Evolutionary conservation across 768 basidiomycete species (phyloP).

Genomic region (Lanmaoa rubissima): DNA sequence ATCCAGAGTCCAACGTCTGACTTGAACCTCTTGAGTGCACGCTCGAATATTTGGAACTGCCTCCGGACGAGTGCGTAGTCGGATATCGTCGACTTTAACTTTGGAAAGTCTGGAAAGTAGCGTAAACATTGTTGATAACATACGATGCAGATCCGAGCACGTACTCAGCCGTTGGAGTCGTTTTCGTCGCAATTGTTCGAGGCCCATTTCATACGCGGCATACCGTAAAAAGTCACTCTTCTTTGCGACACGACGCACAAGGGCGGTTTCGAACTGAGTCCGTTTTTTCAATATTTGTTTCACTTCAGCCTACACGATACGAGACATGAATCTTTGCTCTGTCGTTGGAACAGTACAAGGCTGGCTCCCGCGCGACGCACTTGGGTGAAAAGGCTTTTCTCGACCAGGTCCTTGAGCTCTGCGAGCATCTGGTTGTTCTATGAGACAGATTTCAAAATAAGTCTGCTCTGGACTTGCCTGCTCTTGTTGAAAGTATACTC

Average conservation of each 20-base stretch:
- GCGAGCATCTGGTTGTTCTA: constrained; percentile 70
- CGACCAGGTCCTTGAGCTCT: constrained; percentile 89
- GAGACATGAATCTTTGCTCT: constrained; percentile 3
- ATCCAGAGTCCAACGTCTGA: constrained; percentile 85
- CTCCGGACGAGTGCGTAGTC: constrained; percentile 83
- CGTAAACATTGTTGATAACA: background rate
- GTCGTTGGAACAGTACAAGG: background rate
- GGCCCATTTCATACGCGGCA: constrained; percentile 85
- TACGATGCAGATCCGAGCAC: constrained; percentile 19
- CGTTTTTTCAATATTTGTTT: constrained; percentile 83
- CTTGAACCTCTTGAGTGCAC: constrained; percentile 86
- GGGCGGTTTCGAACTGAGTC: constrained; percentile 77
- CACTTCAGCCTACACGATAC: constrained; percentile 58
- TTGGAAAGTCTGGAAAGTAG: constrained; percentile 29
- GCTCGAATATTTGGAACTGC: constrained; percentile 88
- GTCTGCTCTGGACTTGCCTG: constrained; percentile 45
- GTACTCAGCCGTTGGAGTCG: constrained; percentile 69
- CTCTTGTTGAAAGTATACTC: constrained; percentile 93
- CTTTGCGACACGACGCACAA: constrained; percentile 80
- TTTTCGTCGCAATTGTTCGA: constrained; percentile 79
- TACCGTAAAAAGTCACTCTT: constrained; percentile 90
- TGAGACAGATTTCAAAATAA: background rate
- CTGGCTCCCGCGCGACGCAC: constrained; percentile 39
- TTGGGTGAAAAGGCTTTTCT: constrained; percentile 80
- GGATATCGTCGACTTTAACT: constrained; percentile 58